Base-by-base conservation (phyloP, 1,139 yeast genomes). In the Maudiozyma humilis region DNA sequence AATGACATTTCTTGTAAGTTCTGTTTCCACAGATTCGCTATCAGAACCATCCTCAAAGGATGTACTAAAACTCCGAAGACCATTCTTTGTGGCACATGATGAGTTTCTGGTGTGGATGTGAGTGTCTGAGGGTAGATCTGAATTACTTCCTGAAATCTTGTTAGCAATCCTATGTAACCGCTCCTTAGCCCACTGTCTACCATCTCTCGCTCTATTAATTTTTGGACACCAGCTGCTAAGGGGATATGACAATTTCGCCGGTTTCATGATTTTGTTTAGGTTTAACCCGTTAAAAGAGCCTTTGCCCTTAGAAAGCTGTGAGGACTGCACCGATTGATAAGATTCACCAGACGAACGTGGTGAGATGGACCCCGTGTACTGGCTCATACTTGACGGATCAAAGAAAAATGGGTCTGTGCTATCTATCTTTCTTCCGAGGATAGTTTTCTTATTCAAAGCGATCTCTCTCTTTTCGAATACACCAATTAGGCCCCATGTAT, bases 401-500 rank as follows among this genome's bases (percentile, higher is more conserved):
- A 51, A 51, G 37, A 59, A 60, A 34, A 51, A 54, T 36, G 51
- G 51, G 34, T 59, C 61, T n/a, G 45, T 42, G 40, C 57, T 58
- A 41, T 51, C 51, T 25, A 61, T 60, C 38, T 54, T 54, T 40
- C 62, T 50, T 2, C 65, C 65, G n/a, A 61, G 41, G 14, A 61
- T 51, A 2, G 64, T 58, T 33, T 52, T 54, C 40, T 53, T 56
- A 39, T 52, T 53, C 23, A 59, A 32, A 10, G 45, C 44, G 17
- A 52, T 41, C 43, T 59, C 62, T 43, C 59, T 56, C 40, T 48
- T 51, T 40, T 59, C 62, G 20, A 60, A 45, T 2, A 54, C 56
- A 23, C 56, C 57, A 16, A 61, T 51, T 14, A 61, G 48, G n/a
- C 63, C 60, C 65, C 65, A 61, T 8, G 54, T 47, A 44, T 57